phyloP scores from a whole-genome alignment of 495 filamentous ascomycete species.

The Hypoxylon lenormandii region DNA sequence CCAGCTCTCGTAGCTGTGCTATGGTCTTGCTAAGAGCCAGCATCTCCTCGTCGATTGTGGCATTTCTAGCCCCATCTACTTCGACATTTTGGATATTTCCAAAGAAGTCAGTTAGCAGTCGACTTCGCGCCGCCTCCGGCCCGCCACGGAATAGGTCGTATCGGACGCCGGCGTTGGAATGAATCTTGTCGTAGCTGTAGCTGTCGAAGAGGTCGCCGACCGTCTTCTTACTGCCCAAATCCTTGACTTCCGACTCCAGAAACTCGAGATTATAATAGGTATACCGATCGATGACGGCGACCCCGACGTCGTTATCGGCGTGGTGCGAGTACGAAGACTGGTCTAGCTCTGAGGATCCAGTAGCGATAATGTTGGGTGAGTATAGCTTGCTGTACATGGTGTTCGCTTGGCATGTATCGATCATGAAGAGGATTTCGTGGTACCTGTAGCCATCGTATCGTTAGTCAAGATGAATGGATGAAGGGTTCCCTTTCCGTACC shows the following conservation, averaged over 20 bases:
- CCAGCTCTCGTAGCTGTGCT: conserved; percentile 67
- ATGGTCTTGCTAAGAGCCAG: conserved; percentile 71
- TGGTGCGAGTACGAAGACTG: conserved; percentile 96
- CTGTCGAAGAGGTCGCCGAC: conserved; percentile 94
- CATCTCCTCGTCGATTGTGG: conserved; percentile 79
- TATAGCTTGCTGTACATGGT: conserved; percentile 99
- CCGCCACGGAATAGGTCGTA: conserved; percentile 92
- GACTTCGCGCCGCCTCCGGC: conserved; percentile 74
- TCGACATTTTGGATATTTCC: conserved; percentile 98
- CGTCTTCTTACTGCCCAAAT: conserved; percentile 82
- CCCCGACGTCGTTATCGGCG: conserved; percentile 96
- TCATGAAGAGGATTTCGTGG: conserved; percentile 98
- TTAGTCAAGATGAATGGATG: conserved; percentile 23
- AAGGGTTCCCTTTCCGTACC: conserved; percentile 58
- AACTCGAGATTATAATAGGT: conserved; percentile 99
- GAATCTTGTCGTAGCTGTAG: conserved; percentile 94
- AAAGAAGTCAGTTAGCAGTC: conserved; percentile 93
- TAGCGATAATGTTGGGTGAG: conserved; percentile 95
- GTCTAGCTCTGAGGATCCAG: conserved; percentile 90
- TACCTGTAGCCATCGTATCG: conserved; percentile 61
- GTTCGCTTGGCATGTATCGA: conserved; percentile 98
- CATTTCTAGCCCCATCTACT: conserved; percentile 71
- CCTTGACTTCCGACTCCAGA: conserved; percentile 87
- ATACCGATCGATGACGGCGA: conserved; percentile 97
- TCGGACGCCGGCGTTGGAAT: conserved; percentile 87